phyloP scores from a whole-genome alignment of 2,329 filamentous ascomycete genomes.

The Neonectria faginata region DNA sequence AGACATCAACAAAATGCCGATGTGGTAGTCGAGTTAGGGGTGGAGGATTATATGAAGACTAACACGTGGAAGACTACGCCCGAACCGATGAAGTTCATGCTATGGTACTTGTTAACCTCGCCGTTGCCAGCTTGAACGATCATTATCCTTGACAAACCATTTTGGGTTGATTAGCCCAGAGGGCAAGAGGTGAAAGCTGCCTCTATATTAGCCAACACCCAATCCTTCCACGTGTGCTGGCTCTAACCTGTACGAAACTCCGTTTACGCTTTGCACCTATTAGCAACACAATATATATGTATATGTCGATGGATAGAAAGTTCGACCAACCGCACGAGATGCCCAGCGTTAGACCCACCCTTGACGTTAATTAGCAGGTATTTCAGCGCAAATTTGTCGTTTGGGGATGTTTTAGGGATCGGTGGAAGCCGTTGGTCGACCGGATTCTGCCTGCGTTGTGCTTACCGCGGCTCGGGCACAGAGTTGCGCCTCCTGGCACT shows the following conservation, averaged over 20 bases:
- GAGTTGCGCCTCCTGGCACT: conserved; percentile 47
- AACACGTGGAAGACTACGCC: conserved; percentile 74
- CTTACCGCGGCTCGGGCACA: conserved; percentile 51
- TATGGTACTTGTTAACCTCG: conserved; percentile 43
- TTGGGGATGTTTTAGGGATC: conserved; percentile 26
- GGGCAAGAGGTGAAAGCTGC: conserved; percentile 71
- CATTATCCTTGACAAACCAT: conserved; percentile 49
- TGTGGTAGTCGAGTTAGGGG: conserved; percentile 26
- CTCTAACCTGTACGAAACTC: conserved; percentile 52
- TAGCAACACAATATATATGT: conserved; percentile 26
- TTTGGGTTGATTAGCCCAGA: conserved; percentile 78
- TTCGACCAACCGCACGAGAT: conserved; percentile 29
- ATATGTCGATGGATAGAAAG: conserved; percentile 10
- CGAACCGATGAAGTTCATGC: conserved; percentile 78
- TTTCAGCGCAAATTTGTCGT: conserved; percentile 33
- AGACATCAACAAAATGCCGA: conserved; percentile 38
- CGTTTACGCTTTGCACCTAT: conserved; percentile 43
- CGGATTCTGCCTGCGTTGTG: conserved; percentile 27
- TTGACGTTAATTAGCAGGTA: conserved; percentile 37
- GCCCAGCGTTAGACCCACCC: conserved; percentile 47
- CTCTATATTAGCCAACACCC: conserved; percentile 36
- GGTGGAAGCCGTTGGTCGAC: conserved; percentile 32
- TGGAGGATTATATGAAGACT: conserved; percentile 36
- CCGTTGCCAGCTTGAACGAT: conserved; percentile 28
- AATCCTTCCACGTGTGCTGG: conserved; percentile 28